phyloP scores from a whole-genome alignment of 345 rosid genomes.

The Corchorus olitorius region DNA sequence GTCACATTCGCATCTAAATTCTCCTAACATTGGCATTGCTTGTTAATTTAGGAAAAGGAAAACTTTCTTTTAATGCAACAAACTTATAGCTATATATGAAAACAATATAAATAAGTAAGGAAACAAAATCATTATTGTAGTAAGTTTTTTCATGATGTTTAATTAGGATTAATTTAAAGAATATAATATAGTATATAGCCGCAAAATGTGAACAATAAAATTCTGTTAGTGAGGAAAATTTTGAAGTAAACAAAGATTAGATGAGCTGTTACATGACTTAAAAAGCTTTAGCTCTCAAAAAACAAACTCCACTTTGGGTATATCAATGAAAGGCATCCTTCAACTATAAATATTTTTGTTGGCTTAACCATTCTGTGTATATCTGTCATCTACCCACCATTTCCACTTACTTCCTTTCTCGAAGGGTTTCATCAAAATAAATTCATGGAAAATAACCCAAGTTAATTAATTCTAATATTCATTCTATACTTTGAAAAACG shows the following conservation, averaged over 20 bases:
- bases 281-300: conserved; percentile 9
- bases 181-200: background rate
- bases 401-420: conserved; percentile 19
- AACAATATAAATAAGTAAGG: background rate
- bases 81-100: background rate
- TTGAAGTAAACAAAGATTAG: conserved; percentile 7
- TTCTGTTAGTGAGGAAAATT: background rate
- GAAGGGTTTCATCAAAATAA: conserved; percentile 2
- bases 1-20: background rate
- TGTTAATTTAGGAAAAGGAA: background rate
- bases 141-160: too few species aligned
- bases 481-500: too few species aligned
- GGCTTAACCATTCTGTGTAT: conserved; percentile 17
- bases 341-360: conserved; percentile 23
- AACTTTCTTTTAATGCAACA: background rate
- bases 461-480: background rate
- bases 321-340: conserved; percentile 19
- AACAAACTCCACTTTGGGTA: background rate
- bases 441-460: conserved; percentile 1
- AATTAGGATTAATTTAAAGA: background rate
- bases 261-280: background rate
- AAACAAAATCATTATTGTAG: background rate
- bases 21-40: background rate
- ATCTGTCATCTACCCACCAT: conserved; percentile 16
- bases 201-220: background rate